Evolutionary conservation across 495 filamentous ascomycete species (phyloP).

Genomic region (Trichodelitschia bisporula): DNA sequence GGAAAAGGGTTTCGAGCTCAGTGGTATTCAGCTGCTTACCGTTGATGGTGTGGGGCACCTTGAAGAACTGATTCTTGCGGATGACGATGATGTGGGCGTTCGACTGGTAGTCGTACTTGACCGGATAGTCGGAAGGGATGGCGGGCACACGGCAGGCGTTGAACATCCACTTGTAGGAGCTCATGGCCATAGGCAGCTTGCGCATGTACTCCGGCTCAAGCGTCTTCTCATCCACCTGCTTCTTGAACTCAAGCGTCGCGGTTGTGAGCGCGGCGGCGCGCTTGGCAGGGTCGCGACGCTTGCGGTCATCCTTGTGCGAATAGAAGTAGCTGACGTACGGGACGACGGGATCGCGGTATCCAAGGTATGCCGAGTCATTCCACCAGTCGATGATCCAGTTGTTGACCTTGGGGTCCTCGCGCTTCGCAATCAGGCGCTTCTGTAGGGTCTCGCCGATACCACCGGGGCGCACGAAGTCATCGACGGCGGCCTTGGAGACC

Average conservation of each 20-base stretch:
- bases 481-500: slow-evolving; percentile 54
- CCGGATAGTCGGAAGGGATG: slow-evolving; percentile 53
- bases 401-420: slow-evolving; percentile 58
- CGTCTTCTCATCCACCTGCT: slow-evolving; percentile 55
- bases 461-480: slow-evolving; percentile 59
- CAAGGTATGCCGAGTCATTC: slow-evolving; percentile 80
- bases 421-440: slow-evolving; percentile 58
- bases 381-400: slow-evolving; percentile 98
- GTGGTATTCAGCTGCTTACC: slow-evolving; percentile 62
- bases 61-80: slow-evolving; percentile 93
- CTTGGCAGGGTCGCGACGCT: slow-evolving; percentile 68
- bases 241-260: slow-evolving; percentile 77
- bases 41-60: slow-evolving; percentile 47
- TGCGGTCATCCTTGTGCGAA: slow-evolving; percentile 82
- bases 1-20: slow-evolving; percentile 76
- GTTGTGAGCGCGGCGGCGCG: slow-evolving; percentile 77
- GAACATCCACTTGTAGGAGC: slow-evolving; percentile 98
- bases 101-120: slow-evolving; percentile 50
- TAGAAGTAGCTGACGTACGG: slow-evolving; percentile 99
- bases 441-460: slow-evolving; percentile 69
- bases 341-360: slow-evolving; percentile 83
- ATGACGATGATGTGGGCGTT: slow-evolving; percentile 73
- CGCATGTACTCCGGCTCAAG: slow-evolving; percentile 98
- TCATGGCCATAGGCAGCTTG: slow-evolving; percentile 86
- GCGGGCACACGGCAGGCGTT: slow-evolving; percentile 76